phyloP scores from a whole-genome alignment of 805 yeast genomes.

The Teunomyces stri region DNA sequence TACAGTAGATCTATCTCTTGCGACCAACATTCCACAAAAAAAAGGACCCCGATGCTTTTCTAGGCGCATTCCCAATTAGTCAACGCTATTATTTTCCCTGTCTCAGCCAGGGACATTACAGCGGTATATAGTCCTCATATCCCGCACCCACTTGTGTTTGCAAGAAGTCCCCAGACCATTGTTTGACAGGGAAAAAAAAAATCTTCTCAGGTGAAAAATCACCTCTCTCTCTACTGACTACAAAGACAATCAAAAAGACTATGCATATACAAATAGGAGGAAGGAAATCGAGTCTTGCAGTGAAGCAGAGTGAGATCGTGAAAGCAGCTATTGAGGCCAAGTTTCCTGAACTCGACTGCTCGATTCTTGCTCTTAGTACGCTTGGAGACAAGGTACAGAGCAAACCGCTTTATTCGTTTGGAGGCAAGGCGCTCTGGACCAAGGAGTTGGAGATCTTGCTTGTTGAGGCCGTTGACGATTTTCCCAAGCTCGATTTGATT shows the following conservation, averaged over 20 bases:
- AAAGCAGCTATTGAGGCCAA: conserved; percentile 53
- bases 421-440: conserved; percentile 96
- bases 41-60: too few species aligned
- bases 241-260: not conserved
- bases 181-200: not conserved
- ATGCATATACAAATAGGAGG: conserved; percentile 69
- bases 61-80: too few species aligned
- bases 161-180: not conserved
- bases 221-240: not conserved
- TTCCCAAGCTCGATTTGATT: conserved; percentile 75
- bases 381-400: conserved; percentile 86
- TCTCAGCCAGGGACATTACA: not conserved
- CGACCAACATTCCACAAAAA: too few species aligned
- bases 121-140: not conserved
- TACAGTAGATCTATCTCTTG: too few species aligned
- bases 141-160: too few species aligned
- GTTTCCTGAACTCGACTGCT: conserved; percentile 67
- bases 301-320: conserved; percentile 78
- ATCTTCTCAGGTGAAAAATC: conserved; percentile 1
- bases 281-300: conserved; percentile 83
- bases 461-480: conserved; percentile 57
- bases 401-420: conserved; percentile 88
- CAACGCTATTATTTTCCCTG: too few species aligned
- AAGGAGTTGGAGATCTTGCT: conserved; percentile 84
- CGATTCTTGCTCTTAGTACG: conserved; percentile 77